Evolutionary conservation across 805 yeast species (phyloP), one percentile per base, ranked within the genome.

Genomic region (Kluyveromyces nonfermentans): DNA sequence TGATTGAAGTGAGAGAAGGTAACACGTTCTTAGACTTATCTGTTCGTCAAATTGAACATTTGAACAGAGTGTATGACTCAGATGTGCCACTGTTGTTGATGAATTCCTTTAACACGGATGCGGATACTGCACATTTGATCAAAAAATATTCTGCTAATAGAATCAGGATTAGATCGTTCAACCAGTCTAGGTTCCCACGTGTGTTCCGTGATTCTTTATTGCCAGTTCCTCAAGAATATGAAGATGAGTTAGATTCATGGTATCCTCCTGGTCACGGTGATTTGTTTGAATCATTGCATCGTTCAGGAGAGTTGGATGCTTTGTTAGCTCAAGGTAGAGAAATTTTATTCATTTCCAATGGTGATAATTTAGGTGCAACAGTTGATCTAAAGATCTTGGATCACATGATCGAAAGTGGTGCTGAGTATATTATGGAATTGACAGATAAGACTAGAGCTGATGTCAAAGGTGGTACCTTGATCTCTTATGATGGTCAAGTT

Each of bases 251-350:
- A 55, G 90, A 86, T 57, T 73, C 85, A 46, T 93, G 98, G 98
- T 93, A 93, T 64, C 98, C 98, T 41, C 98, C 98, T n/a, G 98
- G 98, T 43, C 98, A 93, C 67, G 98, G 98, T 69, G 98, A 93
- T 69, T 71, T 93, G 65, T 93, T 89, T 55, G 98, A 93, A 71
- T 73, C 93, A 18, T 73, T 93, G 60, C 80, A 84, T 47, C 78
- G 85, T 46, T 82, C 95, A 10, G 98, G 98, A 48, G 93, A 90
- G 62, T 75, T 93, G 53, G 97, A 93, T 62, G 79, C 83, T 49
- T 75, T 93, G 52, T 73, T 93, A 50, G 86, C 82, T 42, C 90
- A 86, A 62, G 98, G 98, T 55, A 87, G 93, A 72, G 98, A 93
- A 71, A 74, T 86, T 49, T 72, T 93, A 60, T 93, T 93, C 59